A percentile compares a stretch with the other conserved stretches of the same genome.
Conservation (phyloP, 495 filamentous ascomycete genomes). For the Penicillium lividum region DNA sequence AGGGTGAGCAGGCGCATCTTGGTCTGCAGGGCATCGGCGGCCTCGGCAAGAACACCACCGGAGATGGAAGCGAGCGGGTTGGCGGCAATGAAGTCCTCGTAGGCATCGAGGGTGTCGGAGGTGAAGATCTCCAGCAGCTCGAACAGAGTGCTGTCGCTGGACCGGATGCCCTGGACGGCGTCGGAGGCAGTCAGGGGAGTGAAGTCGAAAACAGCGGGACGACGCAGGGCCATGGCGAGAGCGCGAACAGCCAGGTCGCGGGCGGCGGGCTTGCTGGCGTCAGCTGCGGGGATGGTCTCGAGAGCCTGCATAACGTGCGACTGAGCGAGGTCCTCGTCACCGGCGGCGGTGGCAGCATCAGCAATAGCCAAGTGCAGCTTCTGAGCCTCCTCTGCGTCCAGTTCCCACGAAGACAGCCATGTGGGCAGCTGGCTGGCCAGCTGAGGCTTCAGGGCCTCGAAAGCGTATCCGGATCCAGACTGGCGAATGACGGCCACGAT, state of each 20-base stretch:
- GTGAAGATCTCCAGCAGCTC: slow-evolving; percentile 95
- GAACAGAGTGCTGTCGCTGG: slow-evolving; percentile 77
- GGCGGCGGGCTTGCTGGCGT: slow-evolving; percentile 67
- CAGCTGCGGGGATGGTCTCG: slow-evolving; percentile 75
- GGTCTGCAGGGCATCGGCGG: slow-evolving; percentile 78
- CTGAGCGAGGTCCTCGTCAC: slow-evolving; percentile 78
- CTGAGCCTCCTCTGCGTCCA: slow-evolving; percentile 76
- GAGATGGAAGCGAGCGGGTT: slow-evolving; percentile 46
- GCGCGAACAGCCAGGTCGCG: slow-evolving; percentile 82
- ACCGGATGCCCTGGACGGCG: slow-evolving; percentile 79
- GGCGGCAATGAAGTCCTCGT: slow-evolving; percentile 77
- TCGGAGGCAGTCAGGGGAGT: slow-evolving; percentile 86
- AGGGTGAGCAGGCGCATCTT: slow-evolving; percentile 97
- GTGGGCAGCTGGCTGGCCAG: slow-evolving; percentile 70
- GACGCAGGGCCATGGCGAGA: slow-evolving; percentile 75
- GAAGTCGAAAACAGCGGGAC: slow-evolving; percentile 85
- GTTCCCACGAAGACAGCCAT: slow-evolving; percentile 84
- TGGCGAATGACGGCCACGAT: slow-evolving; percentile 77
- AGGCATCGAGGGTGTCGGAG: slow-evolving; percentile 88
- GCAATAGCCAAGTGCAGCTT: slow-evolving; percentile 78
- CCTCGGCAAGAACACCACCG: slow-evolving; percentile 49
- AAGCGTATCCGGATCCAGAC: slow-evolving; percentile 65
- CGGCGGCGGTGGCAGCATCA: slow-evolving; percentile 72
- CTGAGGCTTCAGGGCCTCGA: slow-evolving; percentile 76
- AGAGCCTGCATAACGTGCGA: slow-evolving; percentile 80